Percentiles rank a stretch among this genome's conserved stretches.
Conservation (phyloP, 2,329 filamentous ascomycete genomes). For the Ciborinia camelliae region DNA sequence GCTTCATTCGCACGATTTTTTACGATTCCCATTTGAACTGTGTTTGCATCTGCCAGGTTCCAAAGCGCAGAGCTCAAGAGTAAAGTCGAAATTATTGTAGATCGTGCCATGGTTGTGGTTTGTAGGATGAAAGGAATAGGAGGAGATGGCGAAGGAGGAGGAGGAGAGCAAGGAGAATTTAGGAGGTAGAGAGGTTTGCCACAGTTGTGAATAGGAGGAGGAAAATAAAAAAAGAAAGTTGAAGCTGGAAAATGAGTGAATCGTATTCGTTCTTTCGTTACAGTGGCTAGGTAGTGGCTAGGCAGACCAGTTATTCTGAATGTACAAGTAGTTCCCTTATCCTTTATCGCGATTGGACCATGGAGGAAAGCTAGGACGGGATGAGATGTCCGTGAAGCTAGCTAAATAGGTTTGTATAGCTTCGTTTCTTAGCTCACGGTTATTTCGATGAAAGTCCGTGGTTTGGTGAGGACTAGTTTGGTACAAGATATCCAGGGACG, state of each 20-base stretch:
- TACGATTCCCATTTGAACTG: constrained; percentile 29
- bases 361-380: background rate
- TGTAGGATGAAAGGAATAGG: background rate
- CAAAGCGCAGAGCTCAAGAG: constrained; percentile 15
- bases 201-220: background rate
- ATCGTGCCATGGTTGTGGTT: constrained; percentile 3
- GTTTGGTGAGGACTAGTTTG: background rate
- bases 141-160: background rate
- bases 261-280: background rate
- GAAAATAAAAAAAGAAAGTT: background rate
- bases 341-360: background rate
- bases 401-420: background rate
- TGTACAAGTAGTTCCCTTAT: background rate
- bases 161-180: background rate
- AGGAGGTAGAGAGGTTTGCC: background rate
- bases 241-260: background rate
- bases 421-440: background rate
- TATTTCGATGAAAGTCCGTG: background rate
- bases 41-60: constrained; percentile 3
- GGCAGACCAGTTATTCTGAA: background rate
- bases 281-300: constrained; percentile 4
- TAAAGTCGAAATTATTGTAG: constrained; percentile 5
- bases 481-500: background rate
- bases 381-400: background rate
- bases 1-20: constrained; percentile 25